Evolutionary conservation across 164 flowering plant genomes (phyloP), one percentile per base, ranked within the genome.

Genomic region (Sextonia rubra): DNA sequence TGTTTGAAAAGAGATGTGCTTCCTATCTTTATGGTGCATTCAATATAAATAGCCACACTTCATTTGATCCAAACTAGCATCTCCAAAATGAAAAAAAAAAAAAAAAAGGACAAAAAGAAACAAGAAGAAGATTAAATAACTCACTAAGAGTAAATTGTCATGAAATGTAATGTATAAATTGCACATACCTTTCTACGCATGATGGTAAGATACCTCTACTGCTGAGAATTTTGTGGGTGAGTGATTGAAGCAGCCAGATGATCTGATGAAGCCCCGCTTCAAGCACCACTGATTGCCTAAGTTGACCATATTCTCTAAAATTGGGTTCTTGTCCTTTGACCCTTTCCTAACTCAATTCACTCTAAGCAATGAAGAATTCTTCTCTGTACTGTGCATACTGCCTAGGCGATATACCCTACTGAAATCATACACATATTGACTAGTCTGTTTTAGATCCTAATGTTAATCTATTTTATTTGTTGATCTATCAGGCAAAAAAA

Each of bases 201-300:
- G 58, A 52, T 52, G n/a, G 58, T 20, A 52, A 52, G 58, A 20
- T 20, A 52, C 3, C 3, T 52, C 58, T 18, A 37, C 69, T 3
- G 69, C 27, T 24, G 27, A 26, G 60, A 48, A 24, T 69, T 52
- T 76, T 82, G 87, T 78, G 83, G 86, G 82, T 77, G 77, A 86
- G 85, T 81, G 86, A 81, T 85, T 85, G 88, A 86, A 86, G 85
- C 90, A 83, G 86, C 88, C 72, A 81, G 85, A 86, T 85, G 90
- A 86, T 86, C 90, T 86, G 90, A 77, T 78, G 68, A 52, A 74
- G 47, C 69, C 73, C 30, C 69, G 68, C 47, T 64, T 29, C 20
- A 23, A 29, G 66, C 30, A 60, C 47, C 22, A 66, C 26, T 2
- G 44, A 17, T 48, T 67, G 62, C 22, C 9, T 8, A 66, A 66